Evolutionary conservation across 176 grass and related monocot genomes (phyloP), one percentile per base, ranked within the genome.

Genomic region (Aegilops longissima): DNA sequence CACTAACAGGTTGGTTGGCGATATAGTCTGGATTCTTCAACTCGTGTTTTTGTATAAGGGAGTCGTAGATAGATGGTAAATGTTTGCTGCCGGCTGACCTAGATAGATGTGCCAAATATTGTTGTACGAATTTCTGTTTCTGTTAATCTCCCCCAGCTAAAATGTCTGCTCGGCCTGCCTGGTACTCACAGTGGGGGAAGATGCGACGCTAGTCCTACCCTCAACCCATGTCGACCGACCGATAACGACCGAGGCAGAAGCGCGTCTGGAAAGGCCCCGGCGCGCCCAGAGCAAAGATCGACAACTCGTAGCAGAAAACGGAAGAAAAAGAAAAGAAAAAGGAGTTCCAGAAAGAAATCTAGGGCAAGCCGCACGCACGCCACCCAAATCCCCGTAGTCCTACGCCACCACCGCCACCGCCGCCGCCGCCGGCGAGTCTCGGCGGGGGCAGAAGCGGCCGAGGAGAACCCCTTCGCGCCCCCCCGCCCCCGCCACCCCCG

Each of bases 361-460:
- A 90, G 89, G 89, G 70, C 80, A 79, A 63, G 30, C 62, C 80
- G 25, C 24, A 34, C 74, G 27, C 84, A 87, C 80, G 89, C 84
- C 84, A 90, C 56, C 73, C 73, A 66, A 78, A 79, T 52, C 58
- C 47, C 84, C 66, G 79, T 27, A 63, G 24, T 11, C 54, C 35
- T 30, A 6, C 70, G 68, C 68, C 38, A 29, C 54, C 81, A 24
- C 33, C 69, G 70, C 38, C 17, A 23, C 78, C 75, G 56, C 38
- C 17, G 23, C 78, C 75, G 18, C 81, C 66, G 74, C 38, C 27
- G 63, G 20, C 70, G 63, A 76, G 7, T 20, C 39, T 11, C 70
- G 34, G 35, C 44, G 31, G 39, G 31, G 24, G 64, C 80, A 30
- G 84, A 33, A 78, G 9, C 20, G 18, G 30, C 64, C 39, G 9